Conservation (phyloP, 106 monocot species). For the Platanthera zijinensis region DNA sequence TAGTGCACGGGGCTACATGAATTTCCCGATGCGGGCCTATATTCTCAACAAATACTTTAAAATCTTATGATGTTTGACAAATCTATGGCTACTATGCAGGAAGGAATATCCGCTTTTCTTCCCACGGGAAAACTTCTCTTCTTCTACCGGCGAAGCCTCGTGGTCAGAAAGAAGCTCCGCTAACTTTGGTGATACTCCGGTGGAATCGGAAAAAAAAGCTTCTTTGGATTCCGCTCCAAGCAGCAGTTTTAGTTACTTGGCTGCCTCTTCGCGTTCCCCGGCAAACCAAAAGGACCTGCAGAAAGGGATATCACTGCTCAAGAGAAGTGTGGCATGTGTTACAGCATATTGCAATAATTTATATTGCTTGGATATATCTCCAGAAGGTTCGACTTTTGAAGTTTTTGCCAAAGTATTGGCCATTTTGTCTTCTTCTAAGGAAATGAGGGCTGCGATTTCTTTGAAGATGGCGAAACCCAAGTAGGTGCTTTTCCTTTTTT, state of each 20-base stretch:
- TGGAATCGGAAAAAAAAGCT: slow-evolving; percentile 67
- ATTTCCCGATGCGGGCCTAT: no score
- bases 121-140: slow-evolving; percentile 69
- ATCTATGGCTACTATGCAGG: slow-evolving; percentile 27
- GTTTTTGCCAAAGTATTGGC: slow-evolving; percentile 75
- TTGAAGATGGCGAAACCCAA: slow-evolving; percentile 52
- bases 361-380: slow-evolving; percentile 64
- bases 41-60: no score
- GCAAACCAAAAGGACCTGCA: slow-evolving; percentile 80
- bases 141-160: slow-evolving; percentile 61
- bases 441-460: slow-evolving; percentile 41
- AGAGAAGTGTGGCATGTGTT: slow-evolving; percentile 93
- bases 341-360: slow-evolving; percentile 78
- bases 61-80: not conserved
- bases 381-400: slow-evolving; percentile 87
- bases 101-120: slow-evolving; percentile 92
- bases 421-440: slow-evolving; percentile 67
- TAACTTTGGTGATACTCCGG: slow-evolving; percentile 84
- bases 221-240: slow-evolving; percentile 34
- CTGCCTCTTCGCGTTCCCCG: slow-evolving; percentile 56
- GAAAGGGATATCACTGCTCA: slow-evolving; percentile 86
- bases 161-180: slow-evolving; percentile 75
- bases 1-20: no score
- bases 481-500: slow-evolving; percentile 24
- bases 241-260: slow-evolving; percentile 54